Evolutionary conservation across 805 yeast genomes (phyloP).

Genomic region (Cyberlindnera maritima): DNA sequence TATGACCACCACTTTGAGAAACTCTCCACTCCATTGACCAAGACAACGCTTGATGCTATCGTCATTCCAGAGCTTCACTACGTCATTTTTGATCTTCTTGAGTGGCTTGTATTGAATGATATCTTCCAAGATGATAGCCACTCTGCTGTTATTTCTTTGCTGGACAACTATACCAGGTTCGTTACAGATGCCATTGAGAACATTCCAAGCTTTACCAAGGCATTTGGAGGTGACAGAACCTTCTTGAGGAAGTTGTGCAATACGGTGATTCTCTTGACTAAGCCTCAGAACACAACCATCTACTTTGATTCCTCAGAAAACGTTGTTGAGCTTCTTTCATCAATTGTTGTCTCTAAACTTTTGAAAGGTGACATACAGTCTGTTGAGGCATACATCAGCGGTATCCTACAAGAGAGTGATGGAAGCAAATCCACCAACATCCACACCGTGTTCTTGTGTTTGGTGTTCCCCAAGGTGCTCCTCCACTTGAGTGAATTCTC

Average conservation of each 20-base stretch:
- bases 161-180: slow-evolving; percentile 26
- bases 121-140: slow-evolving; percentile 36
- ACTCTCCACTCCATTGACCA: slow-evolving; percentile 11
- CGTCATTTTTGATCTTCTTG: slow-evolving; percentile 33
- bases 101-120: slow-evolving; percentile 36
- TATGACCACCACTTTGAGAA: slow-evolving; percentile 21
- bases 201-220: slow-evolving; percentile 25
- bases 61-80: slow-evolving; percentile 45
- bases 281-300: slow-evolving; percentile 31
- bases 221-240: slow-evolving; percentile 31
- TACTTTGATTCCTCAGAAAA: slow-evolving; percentile 31
- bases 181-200: slow-evolving; percentile 29
- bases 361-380: slow-evolving; percentile 22
- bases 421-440: slow-evolving; percentile 15
- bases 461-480: slow-evolving; percentile 30
- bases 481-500: slow-evolving; percentile 30
- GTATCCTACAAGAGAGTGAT: slow-evolving; percentile 16
- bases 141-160: slow-evolving; percentile 28
- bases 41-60: slow-evolving; percentile 11
- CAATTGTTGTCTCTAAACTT: slow-evolving; percentile 35
- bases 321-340: slow-evolving; percentile 34
- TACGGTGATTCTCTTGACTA: slow-evolving; percentile 29
- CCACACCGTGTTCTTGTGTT: slow-evolving; percentile 19
- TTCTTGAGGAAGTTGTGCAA: slow-evolving; percentile 27
- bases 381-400: slow-evolving; percentile 20